phyloP scores from a whole-genome alignment of 2,329 filamentous ascomycete species.

The Lecanoromycetidae sp. region DNA sequence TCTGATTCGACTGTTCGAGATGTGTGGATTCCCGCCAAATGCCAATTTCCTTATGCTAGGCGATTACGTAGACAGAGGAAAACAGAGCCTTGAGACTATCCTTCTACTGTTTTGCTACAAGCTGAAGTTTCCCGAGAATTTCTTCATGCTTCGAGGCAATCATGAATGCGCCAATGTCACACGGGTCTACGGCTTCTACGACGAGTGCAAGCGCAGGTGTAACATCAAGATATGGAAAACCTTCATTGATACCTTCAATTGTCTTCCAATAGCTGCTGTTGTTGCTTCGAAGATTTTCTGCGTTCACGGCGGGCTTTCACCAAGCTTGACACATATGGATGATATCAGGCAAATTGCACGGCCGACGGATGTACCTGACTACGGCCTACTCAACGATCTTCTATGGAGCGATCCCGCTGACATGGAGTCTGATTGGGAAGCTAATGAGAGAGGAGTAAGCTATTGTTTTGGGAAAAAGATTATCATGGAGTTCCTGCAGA shows the following conservation, averaged over 20 bases:
- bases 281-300: conserved; percentile 97
- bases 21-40: conserved; percentile 90
- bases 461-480: conserved; percentile 99
- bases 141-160: conserved; percentile 87
- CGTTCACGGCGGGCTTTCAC: conserved; percentile 88
- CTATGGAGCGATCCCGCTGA: conserved; percentile 97
- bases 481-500: conserved; percentile 86
- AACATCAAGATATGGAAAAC: conserved; percentile 98
- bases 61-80: conserved; percentile 92
- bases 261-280: conserved; percentile 87
- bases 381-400: conserved; percentile 86
- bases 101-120: conserved; percentile 90
- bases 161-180: conserved; percentile 97
- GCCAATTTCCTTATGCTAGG: conserved; percentile 91
- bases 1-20: conserved; percentile 92
- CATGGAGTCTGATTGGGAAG: conserved; percentile 96
- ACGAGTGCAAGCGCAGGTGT: conserved; percentile 91
- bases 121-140: conserved; percentile 93
- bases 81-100: conserved; percentile 92
- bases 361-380: conserved; percentile 94
- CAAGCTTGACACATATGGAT: conserved; percentile 90
- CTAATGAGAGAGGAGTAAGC: conserved; percentile 90
- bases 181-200: conserved; percentile 92
- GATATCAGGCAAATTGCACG: conserved; percentile 93
- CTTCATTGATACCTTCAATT: conserved; percentile 94